These are phyloP conservation scores for Fragaria iinumae DNA, from an alignment of 306 rosid species.

Conservation along the genomic window DNA sequence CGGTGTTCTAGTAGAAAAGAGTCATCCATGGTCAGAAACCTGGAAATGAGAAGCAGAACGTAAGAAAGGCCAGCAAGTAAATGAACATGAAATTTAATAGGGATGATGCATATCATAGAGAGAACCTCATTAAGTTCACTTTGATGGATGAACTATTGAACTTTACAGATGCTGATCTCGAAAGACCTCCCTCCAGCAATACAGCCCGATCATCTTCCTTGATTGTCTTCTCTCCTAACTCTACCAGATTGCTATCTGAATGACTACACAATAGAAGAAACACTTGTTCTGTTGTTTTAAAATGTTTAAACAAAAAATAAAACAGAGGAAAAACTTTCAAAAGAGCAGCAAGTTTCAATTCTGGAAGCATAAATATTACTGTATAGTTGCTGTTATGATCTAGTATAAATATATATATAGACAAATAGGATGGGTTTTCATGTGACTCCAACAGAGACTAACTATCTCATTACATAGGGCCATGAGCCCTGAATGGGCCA, in stretches of 20 bases:
- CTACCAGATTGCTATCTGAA: constrained; percentile 81
- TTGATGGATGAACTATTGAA: constrained; percentile 57
- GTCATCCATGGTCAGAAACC: constrained; percentile 95
- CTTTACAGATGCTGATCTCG: constrained; percentile 78
- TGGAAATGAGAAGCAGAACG: constrained; percentile 35
- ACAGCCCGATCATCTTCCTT: constrained; percentile 84
- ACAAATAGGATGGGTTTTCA: not conserved
- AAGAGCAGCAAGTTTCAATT: not conserved
- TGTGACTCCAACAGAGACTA: not conserved
- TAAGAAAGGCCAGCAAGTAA: constrained; percentile 29
- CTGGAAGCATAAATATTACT: not conserved
- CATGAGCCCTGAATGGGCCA: not conserved
- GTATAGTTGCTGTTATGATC: not conserved
- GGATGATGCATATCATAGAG: constrained; percentile 13
- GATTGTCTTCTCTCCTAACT: constrained; percentile 67
- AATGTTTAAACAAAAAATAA: not conserved
- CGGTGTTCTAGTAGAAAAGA: constrained; percentile 85
- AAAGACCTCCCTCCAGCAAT: constrained; percentile 87
- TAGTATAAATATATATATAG: too few species aligned
- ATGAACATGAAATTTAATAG: constrained; percentile 25
- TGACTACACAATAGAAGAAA: constrained; percentile 60
- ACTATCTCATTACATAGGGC: not conserved
- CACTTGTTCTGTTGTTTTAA: not conserved
- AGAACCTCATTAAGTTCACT: constrained; percentile 75
- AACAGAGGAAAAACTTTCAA: not conserved